Conservation (phyloP, 139 green algal species). For the Coelastrella sp. region DNA sequence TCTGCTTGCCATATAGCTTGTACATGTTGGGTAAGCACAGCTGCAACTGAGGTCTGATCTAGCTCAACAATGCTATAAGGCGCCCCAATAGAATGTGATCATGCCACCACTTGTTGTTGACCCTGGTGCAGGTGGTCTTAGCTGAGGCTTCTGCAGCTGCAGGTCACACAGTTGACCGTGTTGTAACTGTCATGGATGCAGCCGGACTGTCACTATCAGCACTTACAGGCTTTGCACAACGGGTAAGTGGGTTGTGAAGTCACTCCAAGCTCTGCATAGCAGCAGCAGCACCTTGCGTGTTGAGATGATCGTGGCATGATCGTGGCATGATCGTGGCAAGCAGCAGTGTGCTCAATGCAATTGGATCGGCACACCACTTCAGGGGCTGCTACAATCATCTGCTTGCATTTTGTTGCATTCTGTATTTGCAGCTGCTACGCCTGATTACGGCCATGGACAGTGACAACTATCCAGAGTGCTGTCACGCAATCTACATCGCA, state of each 20-base stretch:
- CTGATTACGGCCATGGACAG: constrained; percentile 44
- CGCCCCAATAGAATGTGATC: neutral
- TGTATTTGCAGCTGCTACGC: constrained; percentile 47
- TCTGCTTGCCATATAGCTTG: too few species aligned
- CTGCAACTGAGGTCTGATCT: too few species aligned
- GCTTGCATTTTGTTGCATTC: neutral
- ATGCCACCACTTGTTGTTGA: neutral
- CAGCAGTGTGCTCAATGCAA: too few species aligned
- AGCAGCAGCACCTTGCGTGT: neutral
- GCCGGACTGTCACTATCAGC: constrained; percentile 25
- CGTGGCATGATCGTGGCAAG: too few species aligned
- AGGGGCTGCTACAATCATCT: too few species aligned
- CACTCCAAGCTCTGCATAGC: neutral
- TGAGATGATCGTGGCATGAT: too few species aligned
- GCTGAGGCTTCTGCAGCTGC: constrained; percentile 26
- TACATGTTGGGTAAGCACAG: too few species aligned
- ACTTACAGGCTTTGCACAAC: constrained; percentile 49
- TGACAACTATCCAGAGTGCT: constrained; percentile 51
- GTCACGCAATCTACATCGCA: constrained; percentile 45
- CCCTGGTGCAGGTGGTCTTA: constrained; percentile 38
- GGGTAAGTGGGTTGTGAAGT: neutral
- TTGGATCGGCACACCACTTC: too few species aligned
- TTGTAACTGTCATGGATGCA: constrained; percentile 49
- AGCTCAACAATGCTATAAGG: too few species aligned
- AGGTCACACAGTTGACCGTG: constrained; percentile 34